A percentile compares a stretch with the other conserved stretches of the same genome.
Evolutionary conservation across 1,139 yeast species (phyloP).

Genomic region (Candida frijolesensis): DNA sequence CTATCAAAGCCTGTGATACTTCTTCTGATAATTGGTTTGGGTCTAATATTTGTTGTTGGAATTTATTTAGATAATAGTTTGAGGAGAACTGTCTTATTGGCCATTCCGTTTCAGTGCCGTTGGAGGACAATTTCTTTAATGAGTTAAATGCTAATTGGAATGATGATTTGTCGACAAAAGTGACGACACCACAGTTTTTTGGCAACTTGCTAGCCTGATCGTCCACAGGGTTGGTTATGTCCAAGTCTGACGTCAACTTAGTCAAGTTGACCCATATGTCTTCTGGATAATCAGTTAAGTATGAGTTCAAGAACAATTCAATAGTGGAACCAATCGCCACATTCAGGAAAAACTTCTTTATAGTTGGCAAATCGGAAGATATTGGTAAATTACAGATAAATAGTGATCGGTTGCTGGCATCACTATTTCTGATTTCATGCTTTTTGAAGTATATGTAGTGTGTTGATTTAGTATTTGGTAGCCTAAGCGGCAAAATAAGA

Average conservation of each 20-base stretch:
- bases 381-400: slow-evolving; percentile 81
- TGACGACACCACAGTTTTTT: slow-evolving; percentile 70
- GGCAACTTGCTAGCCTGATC: slow-evolving; percentile 54
- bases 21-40: slow-evolving; percentile 46
- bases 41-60: slow-evolving; percentile 41
- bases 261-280: slow-evolving; percentile 62
- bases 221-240: slow-evolving; percentile 25
- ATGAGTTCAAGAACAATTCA: slow-evolving; percentile 46
- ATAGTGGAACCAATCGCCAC: slow-evolving; percentile 65
- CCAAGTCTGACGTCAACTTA: slow-evolving; percentile 61
- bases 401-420: slow-evolving; percentile 45
- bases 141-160: slow-evolving; percentile 65
- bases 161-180: slow-evolving; percentile 76
- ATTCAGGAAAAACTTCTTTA: slow-evolving; percentile 61
- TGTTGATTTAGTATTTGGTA: slow-evolving; percentile 32
- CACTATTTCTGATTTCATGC: slow-evolving; percentile 52
- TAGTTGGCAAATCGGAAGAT: slow-evolving; percentile 50
- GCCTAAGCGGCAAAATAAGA: slow-evolving; percentile 48
- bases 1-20: slow-evolving; percentile 62
- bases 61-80: slow-evolving; percentile 29
- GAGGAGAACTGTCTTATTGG: slow-evolving; percentile 33
- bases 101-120: slow-evolving; percentile 30
- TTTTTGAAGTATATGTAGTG: slow-evolving; percentile 66
- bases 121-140: slow-evolving; percentile 49
- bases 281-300: slow-evolving; percentile 43